Conservation (phyloP, 495 filamentous ascomycete genomes). For the Aspergillus olivimuriae region DNA sequence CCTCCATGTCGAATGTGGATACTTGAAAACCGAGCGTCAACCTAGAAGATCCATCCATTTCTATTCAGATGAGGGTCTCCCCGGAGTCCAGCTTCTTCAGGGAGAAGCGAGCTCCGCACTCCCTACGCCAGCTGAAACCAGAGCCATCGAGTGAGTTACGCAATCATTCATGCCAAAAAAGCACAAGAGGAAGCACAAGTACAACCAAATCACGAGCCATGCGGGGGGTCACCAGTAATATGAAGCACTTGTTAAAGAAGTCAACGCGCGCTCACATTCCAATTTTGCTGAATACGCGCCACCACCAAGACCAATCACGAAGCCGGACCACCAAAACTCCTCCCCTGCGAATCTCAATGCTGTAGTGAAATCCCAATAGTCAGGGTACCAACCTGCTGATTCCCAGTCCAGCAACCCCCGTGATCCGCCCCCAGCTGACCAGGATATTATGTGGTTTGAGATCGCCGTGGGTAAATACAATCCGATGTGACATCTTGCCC, state of each 20-base stretch:
- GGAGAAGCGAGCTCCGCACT: too few relatives aligned
- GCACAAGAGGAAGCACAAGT: too few relatives aligned
- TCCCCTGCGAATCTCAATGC: constrained; percentile 16
- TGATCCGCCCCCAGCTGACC: constrained; percentile 32
- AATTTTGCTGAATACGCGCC: constrained; percentile 14
- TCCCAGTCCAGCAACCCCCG: constrained; percentile 51
- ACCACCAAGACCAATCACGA: constrained; percentile 15
- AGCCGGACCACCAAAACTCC: constrained; percentile 18
- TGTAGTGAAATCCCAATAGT: constrained; percentile 48
- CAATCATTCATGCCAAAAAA: too few relatives aligned
- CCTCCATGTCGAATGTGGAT: too few relatives aligned
- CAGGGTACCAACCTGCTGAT: constrained; percentile 45
- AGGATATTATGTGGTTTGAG: constrained; percentile 44
- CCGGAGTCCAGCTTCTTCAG: too few relatives aligned
- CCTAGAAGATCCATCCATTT: too few relatives aligned
- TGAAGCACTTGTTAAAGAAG: constrained; percentile 16
- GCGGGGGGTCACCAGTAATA: constrained; percentile 23
- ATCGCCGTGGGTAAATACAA: constrained; percentile 45
- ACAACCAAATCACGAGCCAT: too few relatives aligned
- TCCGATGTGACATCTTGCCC: constrained; percentile 8
- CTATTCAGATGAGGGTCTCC: too few relatives aligned
- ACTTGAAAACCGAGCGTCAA: too few relatives aligned
- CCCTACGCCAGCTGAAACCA: too few relatives aligned
- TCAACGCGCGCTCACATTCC: constrained; percentile 15
- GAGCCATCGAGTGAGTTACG: too few relatives aligned